These are phyloP conservation scores for Tolypocladium ovalisporum DNA, from an alignment of 2,329 filamentous ascomycete genomes.

Conservation along the genomic window DNA sequence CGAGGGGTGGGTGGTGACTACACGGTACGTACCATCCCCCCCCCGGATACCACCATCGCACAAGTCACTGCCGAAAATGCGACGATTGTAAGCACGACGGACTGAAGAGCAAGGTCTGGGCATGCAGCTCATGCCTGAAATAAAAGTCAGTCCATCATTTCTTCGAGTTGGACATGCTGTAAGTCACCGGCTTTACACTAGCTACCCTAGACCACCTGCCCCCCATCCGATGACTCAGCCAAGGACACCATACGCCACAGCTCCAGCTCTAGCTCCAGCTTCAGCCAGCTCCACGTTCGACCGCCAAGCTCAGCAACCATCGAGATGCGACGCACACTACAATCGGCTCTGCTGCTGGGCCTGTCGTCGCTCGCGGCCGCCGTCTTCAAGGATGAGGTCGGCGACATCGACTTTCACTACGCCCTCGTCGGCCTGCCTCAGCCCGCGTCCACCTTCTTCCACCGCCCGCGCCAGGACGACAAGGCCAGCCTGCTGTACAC, in stretches of 20 bases:
- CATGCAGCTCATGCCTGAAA: not conserved
- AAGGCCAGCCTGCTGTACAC: constrained; percentile 88
- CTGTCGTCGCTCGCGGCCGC: constrained; percentile 39
- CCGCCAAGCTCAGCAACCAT: not conserved
- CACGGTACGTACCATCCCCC: too few species aligned
- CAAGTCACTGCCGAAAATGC: not conserved
- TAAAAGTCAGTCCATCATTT: not conserved
- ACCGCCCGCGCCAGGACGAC: constrained; percentile 69
- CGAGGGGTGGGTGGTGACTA: too few species aligned
- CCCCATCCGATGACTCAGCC: not conserved
- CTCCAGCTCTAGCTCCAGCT: not conserved
- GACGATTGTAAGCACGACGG: too few species aligned
- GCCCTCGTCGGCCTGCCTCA: constrained; percentile 76
- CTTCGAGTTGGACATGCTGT: not conserved
- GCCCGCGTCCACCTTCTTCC: constrained; percentile 84
- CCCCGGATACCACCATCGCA: not conserved
- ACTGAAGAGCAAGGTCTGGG: not conserved
- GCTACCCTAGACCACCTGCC: not conserved
- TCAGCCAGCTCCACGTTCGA: not conserved
- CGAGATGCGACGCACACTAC: constrained; percentile 25
- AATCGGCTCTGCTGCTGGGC: constrained; percentile 25
- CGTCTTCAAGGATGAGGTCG: constrained; percentile 85
- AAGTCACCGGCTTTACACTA: not conserved
- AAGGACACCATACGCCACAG: not conserved
- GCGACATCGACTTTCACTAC: constrained; percentile 86